These are phyloP conservation scores for Cordyceps tenuipes DNA, from an alignment of 2,329 filamentous ascomycete species.

Conservation along the genomic window DNA sequence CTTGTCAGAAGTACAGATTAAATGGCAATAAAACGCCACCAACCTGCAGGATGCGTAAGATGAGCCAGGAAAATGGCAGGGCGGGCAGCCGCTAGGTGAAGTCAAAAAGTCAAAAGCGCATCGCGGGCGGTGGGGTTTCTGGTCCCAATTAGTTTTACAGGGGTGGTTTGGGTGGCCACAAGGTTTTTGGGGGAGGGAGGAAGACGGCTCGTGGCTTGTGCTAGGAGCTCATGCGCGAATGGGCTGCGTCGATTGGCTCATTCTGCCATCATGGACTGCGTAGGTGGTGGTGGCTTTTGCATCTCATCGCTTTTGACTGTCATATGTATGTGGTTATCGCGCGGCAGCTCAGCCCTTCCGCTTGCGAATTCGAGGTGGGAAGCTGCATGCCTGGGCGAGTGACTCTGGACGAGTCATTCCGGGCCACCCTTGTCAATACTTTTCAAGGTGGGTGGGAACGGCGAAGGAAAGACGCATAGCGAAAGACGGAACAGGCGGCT, in stretches of 20 bases:
- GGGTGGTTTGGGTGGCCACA: not conserved
- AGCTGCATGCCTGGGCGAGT: not conserved
- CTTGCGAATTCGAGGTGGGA: not conserved
- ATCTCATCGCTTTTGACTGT: not conserved
- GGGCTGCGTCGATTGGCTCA: slow-evolving; percentile 4
- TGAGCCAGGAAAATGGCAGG: not conserved
- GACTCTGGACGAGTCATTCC: not conserved
- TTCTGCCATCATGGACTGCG: not conserved
- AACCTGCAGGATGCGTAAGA: slow-evolving; percentile 4
- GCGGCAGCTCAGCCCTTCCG: not conserved
- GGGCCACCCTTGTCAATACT: not conserved
- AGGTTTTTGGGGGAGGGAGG: not conserved
- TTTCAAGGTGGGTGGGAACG: not conserved
- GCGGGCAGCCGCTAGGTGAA: not conserved
- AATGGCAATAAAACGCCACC: not conserved
- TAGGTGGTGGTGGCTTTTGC: not conserved
- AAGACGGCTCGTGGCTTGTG: not conserved
- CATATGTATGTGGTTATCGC: not conserved
- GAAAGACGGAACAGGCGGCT: not conserved
- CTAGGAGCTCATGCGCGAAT: slow-evolving; percentile 9
- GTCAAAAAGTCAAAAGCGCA: slow-evolving; percentile 3
- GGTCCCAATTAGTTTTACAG: not conserved
- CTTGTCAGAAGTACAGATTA: not conserved
- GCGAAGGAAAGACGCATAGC: not conserved
- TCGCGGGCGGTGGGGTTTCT: not conserved